phyloP scores from a whole-genome alignment of 73 alveolate genomes.

The Loxodes magnus region DNA sequence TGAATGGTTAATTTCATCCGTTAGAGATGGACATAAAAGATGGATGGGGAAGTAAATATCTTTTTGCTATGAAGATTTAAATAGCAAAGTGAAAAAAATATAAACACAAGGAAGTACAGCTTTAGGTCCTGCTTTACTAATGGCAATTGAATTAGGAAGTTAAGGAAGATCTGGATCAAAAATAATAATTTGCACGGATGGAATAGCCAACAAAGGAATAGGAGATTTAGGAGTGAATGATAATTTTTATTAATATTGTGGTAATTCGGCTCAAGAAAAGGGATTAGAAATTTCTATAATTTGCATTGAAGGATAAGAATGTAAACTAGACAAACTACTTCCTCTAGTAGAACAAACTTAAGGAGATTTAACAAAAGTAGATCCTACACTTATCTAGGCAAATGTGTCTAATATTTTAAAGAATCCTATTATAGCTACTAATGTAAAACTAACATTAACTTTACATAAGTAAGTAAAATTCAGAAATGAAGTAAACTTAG shows the following conservation, averaged over 20 bases:
- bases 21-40: slow-evolving; percentile 18
- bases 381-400: slow-evolving; percentile 62
- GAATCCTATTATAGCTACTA: slow-evolving; percentile 66
- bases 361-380: slow-evolving; percentile 76
- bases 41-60: slow-evolving; percentile 36
- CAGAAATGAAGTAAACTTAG: slow-evolving; percentile 74
- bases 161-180: slow-evolving; percentile 72
- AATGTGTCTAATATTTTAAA: slow-evolving; percentile 68
- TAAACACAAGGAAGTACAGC: slow-evolving; percentile 88
- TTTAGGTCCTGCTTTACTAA: slow-evolving; percentile 79
- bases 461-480: slow-evolving; percentile 71
- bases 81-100: slow-evolving; percentile 27
- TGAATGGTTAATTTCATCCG: slow-evolving; percentile 30
- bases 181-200: slow-evolving; percentile 90
- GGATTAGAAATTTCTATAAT: slow-evolving; percentile 62
- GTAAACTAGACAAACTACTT: slow-evolving; percentile 62
- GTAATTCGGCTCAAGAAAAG: slow-evolving; percentile 53
- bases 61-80: slow-evolving; percentile 31
- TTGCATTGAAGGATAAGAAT: slow-evolving; percentile 83
- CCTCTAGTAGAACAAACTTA: slow-evolving; percentile 67
- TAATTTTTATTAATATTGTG: slow-evolving; percentile 64
- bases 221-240: slow-evolving; percentile 43
- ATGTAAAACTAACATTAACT: slow-evolving; percentile 52
- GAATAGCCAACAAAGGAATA: slow-evolving; percentile 85
- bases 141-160: slow-evolving; percentile 55